Evolutionary conservation across 2,329 filamentous ascomycete species (phyloP), one percentile per base, ranked within the genome.

Genomic region (Botrytis cinerea): DNA sequence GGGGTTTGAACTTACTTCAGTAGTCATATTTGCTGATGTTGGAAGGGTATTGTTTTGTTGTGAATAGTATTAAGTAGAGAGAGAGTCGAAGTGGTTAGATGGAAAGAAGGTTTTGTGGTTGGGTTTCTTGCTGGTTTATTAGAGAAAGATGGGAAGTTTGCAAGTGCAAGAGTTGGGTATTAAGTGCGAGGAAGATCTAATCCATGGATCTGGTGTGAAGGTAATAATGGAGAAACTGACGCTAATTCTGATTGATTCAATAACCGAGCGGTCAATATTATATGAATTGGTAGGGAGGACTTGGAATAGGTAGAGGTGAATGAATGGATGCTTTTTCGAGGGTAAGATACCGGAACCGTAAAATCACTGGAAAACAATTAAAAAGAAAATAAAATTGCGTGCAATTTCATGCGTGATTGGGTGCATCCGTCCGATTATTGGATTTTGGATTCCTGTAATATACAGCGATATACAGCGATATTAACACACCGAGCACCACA

Each of bases 1-100:
- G 73, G 51, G 70, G 64, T 20, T 57, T 57, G 38, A 73, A 81
- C 81, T 79, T 81, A 82, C 81, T 80, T 82, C 81, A 69, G 78
- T 80, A 60, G 81, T 79, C 80, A 81, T 82, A 77, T 63, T 80
- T 63, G 40, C 43, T 57, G 59, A 63, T 32, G 12, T 61, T 70
- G 35, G 70, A 61, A 62, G 70, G 40, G 25, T 61, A 48, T 70
- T 54, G 54, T 32, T 57, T 72, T 59, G 25, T 45, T 64, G 61
- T 66, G 63, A 66, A 35, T 32, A 45, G 62, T 35, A 66, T 74
- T 69, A 67, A 71, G 75, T 74, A 60, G 68, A 45, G 63, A 73
- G 73, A 68, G 74, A 59, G 73, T 72, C 74, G 69, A 71, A 71
- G 46, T 43, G 57, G 22, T 45, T 66, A 64, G 45, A 67, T 62